Evolutionary conservation across 768 basidiomycete species (phyloP).

Genomic region (Hypholoma fasciculare): DNA sequence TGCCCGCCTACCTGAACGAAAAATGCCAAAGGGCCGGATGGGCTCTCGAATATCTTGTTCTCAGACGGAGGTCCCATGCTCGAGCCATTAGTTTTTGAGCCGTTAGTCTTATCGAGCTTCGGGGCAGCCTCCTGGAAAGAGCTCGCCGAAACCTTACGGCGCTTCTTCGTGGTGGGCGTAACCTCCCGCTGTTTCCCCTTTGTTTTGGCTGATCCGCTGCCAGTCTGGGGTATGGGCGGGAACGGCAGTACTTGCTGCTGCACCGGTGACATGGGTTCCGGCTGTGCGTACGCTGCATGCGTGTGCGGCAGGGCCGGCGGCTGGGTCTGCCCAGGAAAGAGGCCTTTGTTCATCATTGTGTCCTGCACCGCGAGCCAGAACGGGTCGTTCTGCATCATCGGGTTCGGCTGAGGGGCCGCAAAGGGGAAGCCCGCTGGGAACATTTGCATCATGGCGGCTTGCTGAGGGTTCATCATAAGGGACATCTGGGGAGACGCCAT

Average conservation of each 20-base stretch:
- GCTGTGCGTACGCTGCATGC: background rate
- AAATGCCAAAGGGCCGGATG: conserved; percentile 44
- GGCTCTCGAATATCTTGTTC: conserved; percentile 42
- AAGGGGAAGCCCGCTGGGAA: conserved; percentile 6
- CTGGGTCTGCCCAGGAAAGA: background rate
- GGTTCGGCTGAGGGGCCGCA: background rate
- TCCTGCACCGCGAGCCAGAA: conserved; percentile 11
- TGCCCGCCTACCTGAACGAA: conserved; percentile 71
- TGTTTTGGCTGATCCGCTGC: background rate
- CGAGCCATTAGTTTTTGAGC: conserved; percentile 1
- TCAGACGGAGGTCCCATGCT: conserved; percentile 6
- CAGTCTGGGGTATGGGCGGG: conserved; percentile 6
- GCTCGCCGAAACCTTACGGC: conserved; percentile 14
- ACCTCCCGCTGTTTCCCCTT: conserved; percentile 11
- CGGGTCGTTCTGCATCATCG: conserved; percentile 3
- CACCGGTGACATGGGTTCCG: conserved; percentile 6
- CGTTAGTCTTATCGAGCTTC: background rate
- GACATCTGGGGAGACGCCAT: background rate
- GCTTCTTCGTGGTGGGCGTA: conserved; percentile 16
- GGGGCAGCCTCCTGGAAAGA: conserved; percentile 7
- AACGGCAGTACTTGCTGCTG: conserved; percentile 16
- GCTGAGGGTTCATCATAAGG: conserved; percentile 3
- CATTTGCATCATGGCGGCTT: conserved; percentile 11
- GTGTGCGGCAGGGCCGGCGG: background rate
- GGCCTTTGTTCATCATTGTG: conserved; percentile 5